A percentile compares a stretch with the other conserved stretches of the same genome.
phyloP scores from a whole-genome alignment of 2,329 filamentous ascomycete species.

The Fusarium caatingaense region DNA sequence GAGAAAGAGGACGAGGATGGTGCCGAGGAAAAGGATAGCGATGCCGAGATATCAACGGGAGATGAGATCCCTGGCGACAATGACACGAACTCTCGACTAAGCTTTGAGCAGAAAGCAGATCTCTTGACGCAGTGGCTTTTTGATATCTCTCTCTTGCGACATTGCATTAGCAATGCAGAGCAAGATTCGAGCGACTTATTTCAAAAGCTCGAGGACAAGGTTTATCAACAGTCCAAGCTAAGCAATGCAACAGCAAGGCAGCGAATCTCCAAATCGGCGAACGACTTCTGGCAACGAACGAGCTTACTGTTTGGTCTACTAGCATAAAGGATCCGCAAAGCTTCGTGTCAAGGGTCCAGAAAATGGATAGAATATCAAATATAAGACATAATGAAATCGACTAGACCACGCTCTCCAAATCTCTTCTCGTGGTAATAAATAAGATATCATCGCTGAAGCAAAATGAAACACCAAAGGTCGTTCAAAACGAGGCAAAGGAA shows the following conservation, averaged over 20 bases:
- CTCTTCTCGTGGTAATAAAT: neutral
- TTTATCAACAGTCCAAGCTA: constrained; percentile 60
- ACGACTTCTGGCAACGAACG: constrained; percentile 86
- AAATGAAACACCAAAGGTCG: neutral
- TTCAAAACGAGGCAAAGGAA: constrained; percentile 8
- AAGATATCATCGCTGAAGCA: neutral
- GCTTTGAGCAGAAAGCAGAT: constrained; percentile 54
- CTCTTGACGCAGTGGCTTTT: constrained; percentile 71
- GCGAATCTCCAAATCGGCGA: constrained; percentile 71
- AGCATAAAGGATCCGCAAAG: constrained; percentile 49
- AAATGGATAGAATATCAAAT: neutral
- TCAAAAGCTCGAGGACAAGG: constrained; percentile 58
- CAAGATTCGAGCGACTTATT: constrained; percentile 48
- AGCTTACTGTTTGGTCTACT: constrained; percentile 85
- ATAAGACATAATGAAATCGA: neutral
- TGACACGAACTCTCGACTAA: constrained; percentile 2
- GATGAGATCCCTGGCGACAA: neutral
- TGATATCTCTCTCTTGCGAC: constrained; percentile 65
- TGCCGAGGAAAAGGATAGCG: constrained; percentile 10
- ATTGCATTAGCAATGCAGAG: constrained; percentile 54
- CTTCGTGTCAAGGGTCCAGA: neutral
- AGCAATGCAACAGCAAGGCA: constrained; percentile 60
- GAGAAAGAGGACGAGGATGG: constrained; percentile 21
- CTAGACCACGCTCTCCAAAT: constrained; percentile 9
- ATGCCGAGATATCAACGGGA: constrained; percentile 17